Evolutionary conservation across 1,139 yeast species (phyloP).

Genomic region (Meyerozyma athensensis): DNA sequence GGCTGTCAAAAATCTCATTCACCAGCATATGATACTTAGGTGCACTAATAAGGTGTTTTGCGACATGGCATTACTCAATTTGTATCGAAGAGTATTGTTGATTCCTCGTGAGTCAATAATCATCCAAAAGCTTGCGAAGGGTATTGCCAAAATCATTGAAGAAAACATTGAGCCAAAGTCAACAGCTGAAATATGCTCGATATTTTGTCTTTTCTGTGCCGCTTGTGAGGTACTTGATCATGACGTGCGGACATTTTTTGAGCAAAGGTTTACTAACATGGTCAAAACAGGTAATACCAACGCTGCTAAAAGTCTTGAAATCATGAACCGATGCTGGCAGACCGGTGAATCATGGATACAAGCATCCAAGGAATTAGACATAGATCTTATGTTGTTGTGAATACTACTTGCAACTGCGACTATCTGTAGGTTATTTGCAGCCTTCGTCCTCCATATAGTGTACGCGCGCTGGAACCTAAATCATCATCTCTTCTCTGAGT

Average conservation of each 20-base stretch:
- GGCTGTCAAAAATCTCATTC: slow-evolving; percentile 18
- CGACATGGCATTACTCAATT: slow-evolving; percentile 50
- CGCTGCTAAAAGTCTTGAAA: slow-evolving; percentile 43
- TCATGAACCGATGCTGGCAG: slow-evolving; percentile 55
- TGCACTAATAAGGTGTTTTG: slow-evolving; percentile 55
- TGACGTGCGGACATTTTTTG: slow-evolving; percentile 29
- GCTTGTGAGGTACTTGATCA: slow-evolving; percentile 52
- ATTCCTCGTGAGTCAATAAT: slow-evolving; percentile 43
- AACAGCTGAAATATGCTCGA: slow-evolving; percentile 52
- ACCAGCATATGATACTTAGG: slow-evolving; percentile 38
- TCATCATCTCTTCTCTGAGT: slow-evolving; percentile 46
- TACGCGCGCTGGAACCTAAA: slow-evolving; percentile 41
- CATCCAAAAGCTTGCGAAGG: slow-evolving; percentile 44
- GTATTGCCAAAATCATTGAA: slow-evolving; percentile 31
- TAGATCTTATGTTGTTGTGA: slow-evolving; percentile 45
- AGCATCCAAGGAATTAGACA: slow-evolving; percentile 39
- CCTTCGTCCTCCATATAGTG: slow-evolving; percentile 11
- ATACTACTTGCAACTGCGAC: background rate
- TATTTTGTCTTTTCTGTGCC: slow-evolving; percentile 53
- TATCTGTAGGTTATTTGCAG: background rate
- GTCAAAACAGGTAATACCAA: slow-evolving; percentile 43
- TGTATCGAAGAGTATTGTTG: slow-evolving; percentile 51
- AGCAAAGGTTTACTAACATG: slow-evolving; percentile 33
- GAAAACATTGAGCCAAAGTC: slow-evolving; percentile 38
- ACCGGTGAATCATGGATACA: slow-evolving; percentile 55